phyloP scores from a whole-genome alignment of 2,329 filamentous ascomycete genomes.

The Ascochyta fabae region DNA sequence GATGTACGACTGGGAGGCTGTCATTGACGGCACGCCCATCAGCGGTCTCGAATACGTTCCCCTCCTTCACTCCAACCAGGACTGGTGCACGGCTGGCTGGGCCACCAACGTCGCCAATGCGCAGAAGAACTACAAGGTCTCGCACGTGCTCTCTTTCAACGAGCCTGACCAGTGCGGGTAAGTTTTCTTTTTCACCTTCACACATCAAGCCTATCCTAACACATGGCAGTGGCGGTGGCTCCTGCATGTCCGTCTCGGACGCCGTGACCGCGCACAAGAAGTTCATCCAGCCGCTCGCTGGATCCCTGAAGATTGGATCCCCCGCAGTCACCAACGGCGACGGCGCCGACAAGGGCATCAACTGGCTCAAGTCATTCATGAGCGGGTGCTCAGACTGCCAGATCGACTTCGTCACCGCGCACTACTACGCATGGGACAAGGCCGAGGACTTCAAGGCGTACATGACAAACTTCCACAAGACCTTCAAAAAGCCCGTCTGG shows the following conservation, averaged over 20 bases:
- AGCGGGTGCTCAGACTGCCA: slow-evolving; percentile 34
- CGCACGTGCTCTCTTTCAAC: slow-evolving; percentile 46
- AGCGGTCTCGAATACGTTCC: slow-evolving; percentile 66
- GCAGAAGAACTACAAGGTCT: slow-evolving; percentile 38
- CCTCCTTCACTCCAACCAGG: slow-evolving; percentile 48
- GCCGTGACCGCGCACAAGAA: slow-evolving; percentile 34
- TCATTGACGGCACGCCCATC: slow-evolving; percentile 52
- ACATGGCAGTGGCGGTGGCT: slow-evolving; percentile 30
- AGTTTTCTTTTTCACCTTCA: slow-evolving; percentile 16
- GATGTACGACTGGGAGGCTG: slow-evolving; percentile 71
- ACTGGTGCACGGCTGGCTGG: slow-evolving; percentile 40
- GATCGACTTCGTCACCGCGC: slow-evolving; percentile 47
- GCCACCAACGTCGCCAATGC: slow-evolving; percentile 35
- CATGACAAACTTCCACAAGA: slow-evolving; percentile 45
- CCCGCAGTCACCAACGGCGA: slow-evolving; percentile 46
- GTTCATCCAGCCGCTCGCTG: slow-evolving; percentile 36
- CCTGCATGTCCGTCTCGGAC: slow-evolving; percentile 32
- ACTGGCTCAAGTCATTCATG: slow-evolving; percentile 43
- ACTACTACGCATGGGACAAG: slow-evolving; percentile 46
- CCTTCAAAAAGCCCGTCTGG: slow-evolving; percentile 43
- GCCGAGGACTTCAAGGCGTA: slow-evolving; percentile 45
- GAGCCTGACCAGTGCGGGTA: slow-evolving; percentile 48
- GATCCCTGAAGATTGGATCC: slow-evolving; percentile 41
- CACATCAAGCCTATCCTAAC: slow-evolving; percentile 13
- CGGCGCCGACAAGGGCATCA: slow-evolving; percentile 31